These are phyloP conservation scores for Asparagopsis taxiformis DNA, from an alignment of 31 red algal species.

Conservation along the genomic window DNA sequence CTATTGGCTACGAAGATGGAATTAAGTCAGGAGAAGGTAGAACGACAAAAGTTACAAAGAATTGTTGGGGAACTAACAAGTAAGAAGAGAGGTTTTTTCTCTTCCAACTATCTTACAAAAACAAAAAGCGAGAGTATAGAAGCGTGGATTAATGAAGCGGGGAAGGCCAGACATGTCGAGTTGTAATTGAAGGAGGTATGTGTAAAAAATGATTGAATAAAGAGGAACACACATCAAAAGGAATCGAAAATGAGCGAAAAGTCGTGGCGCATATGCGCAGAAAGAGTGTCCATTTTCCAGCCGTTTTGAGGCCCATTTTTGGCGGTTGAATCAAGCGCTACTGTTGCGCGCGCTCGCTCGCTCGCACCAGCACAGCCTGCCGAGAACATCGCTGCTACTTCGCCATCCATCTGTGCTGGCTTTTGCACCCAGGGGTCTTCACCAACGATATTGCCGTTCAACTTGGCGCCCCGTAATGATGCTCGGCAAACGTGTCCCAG, in stretches of 20 bases:
- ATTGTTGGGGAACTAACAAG: not conserved
- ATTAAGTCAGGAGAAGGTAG: not conserved
- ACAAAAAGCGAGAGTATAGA: not conserved
- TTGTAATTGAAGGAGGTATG: not conserved
- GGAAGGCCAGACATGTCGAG: too few species aligned
- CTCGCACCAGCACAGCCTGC: too few species aligned
- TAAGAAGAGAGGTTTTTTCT: not conserved
- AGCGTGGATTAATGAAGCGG: not conserved
- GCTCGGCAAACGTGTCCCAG: slow-evolving; percentile 50
- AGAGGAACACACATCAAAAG: not conserved
- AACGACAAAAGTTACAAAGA: not conserved
- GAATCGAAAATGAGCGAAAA: not conserved
- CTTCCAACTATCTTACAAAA: not conserved
- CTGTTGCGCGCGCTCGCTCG: too few species aligned
- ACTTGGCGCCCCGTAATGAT: too few species aligned
- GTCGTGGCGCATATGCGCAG: not conserved
- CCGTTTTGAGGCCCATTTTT: not conserved
- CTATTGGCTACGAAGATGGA: not conserved
- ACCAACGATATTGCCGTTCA: too few species aligned
- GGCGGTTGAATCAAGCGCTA: not conserved
- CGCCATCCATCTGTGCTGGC: too few species aligned
- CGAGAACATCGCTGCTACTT: too few species aligned
- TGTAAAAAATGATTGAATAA: slow-evolving; percentile 1
- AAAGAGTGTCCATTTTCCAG: not conserved
- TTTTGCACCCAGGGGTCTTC: too few species aligned